These are phyloP conservation scores for Phaffomyces antillensis DNA, from an alignment of 805 yeast genomes.

Conservation along the genomic window DNA sequence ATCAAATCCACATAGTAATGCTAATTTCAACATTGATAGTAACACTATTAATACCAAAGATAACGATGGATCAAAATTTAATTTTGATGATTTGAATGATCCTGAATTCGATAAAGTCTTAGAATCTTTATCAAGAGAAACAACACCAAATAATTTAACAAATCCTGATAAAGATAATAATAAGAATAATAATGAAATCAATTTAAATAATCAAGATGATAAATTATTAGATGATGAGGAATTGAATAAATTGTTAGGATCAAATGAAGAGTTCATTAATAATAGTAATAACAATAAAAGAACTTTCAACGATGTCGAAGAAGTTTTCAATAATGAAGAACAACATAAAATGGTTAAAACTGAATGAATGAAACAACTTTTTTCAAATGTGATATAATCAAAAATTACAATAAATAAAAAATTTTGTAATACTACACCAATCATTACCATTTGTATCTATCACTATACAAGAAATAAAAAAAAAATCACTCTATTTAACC, in stretches of 20 bases:
- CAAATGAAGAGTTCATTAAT: constrained; percentile 11
- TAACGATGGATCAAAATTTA: neutral
- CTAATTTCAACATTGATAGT: no score
- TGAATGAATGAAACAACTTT: neutral
- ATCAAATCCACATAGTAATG: neutral
- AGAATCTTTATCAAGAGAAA: constrained; percentile 21
- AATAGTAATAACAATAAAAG: neutral
- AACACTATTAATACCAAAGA: no score
- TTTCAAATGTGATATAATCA: no score
- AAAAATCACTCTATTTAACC: constrained; percentile 6
- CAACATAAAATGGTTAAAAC: constrained; percentile 3
- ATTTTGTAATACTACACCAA: neutral
- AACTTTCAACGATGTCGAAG: constrained; percentile 1
- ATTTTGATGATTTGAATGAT: constrained; percentile 15
- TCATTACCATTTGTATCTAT: neutral
- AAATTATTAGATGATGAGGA: constrained; percentile 20
- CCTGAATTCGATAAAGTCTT: constrained; percentile 22
- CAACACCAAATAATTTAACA: constrained; percentile 19
- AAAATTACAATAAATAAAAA: no score
- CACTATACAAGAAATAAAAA: constrained; percentile 2
- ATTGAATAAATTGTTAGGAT: constrained; percentile 17
- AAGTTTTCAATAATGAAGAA: constrained; percentile 2
- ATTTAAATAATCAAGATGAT: constrained; percentile 1
- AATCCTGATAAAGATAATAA: no score
- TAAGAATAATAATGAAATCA: no score